Evolutionary conservation across 2,329 filamentous ascomycete genomes (phyloP).

Genomic region (Pseudocercospora cruenta): DNA sequence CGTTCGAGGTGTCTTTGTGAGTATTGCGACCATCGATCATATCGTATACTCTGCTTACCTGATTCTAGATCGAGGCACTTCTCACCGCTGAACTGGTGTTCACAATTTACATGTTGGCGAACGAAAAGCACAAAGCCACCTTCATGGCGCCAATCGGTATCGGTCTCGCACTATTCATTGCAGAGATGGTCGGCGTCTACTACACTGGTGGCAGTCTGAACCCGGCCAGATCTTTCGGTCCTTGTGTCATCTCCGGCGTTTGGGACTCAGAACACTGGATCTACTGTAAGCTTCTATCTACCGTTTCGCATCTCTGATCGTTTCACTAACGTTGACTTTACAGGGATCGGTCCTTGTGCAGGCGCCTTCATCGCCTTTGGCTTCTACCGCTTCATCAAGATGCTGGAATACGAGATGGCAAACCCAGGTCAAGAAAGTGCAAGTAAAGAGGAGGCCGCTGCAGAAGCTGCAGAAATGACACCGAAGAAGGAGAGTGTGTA

Average conservation of each 20-base stretch:
- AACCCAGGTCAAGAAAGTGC: constrained; percentile 33
- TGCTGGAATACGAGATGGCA: constrained; percentile 40
- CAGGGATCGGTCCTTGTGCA: constrained; percentile 37
- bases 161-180: constrained; percentile 53
- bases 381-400: constrained; percentile 41
- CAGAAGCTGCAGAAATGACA: constrained; percentile 27
- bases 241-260: constrained; percentile 30
- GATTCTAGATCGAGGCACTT: constrained; percentile 42
- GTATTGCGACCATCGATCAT: background rate
- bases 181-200: constrained; percentile 47
- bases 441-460: constrained; percentile 27
- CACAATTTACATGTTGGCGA: constrained; percentile 47
- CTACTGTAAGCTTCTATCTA: constrained; percentile 23
- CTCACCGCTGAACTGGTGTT: constrained; percentile 47
- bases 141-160: constrained; percentile 54
- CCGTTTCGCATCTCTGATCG: background rate
- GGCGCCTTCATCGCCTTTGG: constrained; percentile 38
- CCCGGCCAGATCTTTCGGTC: constrained; percentile 42
- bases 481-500: constrained; percentile 27
- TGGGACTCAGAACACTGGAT: constrained; percentile 32
- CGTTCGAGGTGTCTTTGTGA: constrained; percentile 43
- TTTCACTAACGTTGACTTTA: constrained; percentile 6
- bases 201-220: constrained; percentile 44
- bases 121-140: constrained; percentile 48
- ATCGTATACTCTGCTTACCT: background rate